phyloP scores from a whole-genome alignment of 2,329 filamentous ascomycete species.

The Cryphonectria naterciae region DNA sequence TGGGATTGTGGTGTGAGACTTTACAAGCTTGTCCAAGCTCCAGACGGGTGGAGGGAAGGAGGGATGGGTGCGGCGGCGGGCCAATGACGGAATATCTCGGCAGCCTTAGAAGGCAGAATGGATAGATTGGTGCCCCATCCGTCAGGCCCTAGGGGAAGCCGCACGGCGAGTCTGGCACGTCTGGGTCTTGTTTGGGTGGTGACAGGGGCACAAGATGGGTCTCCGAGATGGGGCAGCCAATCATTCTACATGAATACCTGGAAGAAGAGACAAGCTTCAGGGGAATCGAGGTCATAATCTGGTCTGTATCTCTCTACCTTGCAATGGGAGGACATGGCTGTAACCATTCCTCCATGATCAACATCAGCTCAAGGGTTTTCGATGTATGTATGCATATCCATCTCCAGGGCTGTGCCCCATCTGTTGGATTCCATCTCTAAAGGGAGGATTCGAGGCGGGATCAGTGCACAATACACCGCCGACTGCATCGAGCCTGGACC shows the following conservation, averaged over 20 bases:
- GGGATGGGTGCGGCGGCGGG: slow-evolving; percentile 4
- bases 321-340: not conserved
- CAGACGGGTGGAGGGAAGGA: slow-evolving; percentile 3
- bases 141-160: not conserved
- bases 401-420: not conserved
- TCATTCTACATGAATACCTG: slow-evolving; percentile 15
- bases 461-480: not conserved
- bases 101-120: slow-evolving; percentile 5
- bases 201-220: slow-evolving; percentile 2
- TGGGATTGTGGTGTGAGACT: slow-evolving; percentile 14
- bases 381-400: not conserved
- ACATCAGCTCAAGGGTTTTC: not conserved
- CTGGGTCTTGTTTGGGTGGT: not conserved
- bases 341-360: not conserved
- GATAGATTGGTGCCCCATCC: not conserved
- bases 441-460: not conserved
- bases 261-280: not conserved
- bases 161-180: not conserved
- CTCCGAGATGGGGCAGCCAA: slow-evolving; percentile 13
- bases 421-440: not conserved
- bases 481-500: not conserved
- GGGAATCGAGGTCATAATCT: not conserved
- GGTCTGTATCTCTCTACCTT: not conserved
- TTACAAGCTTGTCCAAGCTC: slow-evolving; percentile 17
- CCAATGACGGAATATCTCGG: slow-evolving; percentile 29